Percentiles rank a stretch among this genome's conserved stretches.
These are phyloP conservation scores for Prosopis cineraria DNA, from an alignment of 306 rosid genomes.

Conservation along the genomic window DNA sequence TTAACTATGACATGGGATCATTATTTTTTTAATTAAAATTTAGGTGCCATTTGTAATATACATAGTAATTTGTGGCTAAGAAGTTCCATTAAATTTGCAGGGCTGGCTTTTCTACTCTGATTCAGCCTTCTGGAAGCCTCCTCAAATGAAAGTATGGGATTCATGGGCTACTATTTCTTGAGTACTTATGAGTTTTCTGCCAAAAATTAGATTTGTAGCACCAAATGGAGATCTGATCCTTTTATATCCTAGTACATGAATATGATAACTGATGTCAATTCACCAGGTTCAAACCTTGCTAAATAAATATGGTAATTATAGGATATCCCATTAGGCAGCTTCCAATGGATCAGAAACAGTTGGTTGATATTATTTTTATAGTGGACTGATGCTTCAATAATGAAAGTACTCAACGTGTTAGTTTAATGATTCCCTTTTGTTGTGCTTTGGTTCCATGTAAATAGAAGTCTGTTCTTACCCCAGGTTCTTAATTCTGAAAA, in stretches of 20 bases:
- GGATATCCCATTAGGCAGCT: background rate
- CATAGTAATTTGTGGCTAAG: constrained; percentile 32
- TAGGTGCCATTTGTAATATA: constrained; percentile 22
- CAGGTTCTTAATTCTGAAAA: constrained; percentile 4
- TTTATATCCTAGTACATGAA: no score
- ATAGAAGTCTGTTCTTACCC: background rate
- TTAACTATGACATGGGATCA: background rate
- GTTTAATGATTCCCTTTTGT: background rate
- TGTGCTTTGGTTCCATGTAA: background rate
- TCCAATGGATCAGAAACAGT: background rate
- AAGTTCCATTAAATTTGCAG: constrained; percentile 45
- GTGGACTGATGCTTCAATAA: background rate
- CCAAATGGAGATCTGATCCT: background rate
- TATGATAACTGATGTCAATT: background rate
- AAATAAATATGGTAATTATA: background rate
- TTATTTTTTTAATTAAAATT: constrained; percentile 18
- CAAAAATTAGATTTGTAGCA: background rate
- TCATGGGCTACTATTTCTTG: constrained; percentile 24
- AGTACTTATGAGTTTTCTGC: background rate
- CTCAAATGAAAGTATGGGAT: constrained; percentile 79
- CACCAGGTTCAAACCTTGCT: background rate
- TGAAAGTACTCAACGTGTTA: background rate
- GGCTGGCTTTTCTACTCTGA: constrained; percentile 97
- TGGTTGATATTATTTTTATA: background rate
- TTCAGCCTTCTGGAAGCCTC: constrained; percentile 89